Percentiles rank a stretch among this genome's conserved stretches.
phyloP scores from a whole-genome alignment of 306 rosid genomes.

The Pyrus communis region DNA sequence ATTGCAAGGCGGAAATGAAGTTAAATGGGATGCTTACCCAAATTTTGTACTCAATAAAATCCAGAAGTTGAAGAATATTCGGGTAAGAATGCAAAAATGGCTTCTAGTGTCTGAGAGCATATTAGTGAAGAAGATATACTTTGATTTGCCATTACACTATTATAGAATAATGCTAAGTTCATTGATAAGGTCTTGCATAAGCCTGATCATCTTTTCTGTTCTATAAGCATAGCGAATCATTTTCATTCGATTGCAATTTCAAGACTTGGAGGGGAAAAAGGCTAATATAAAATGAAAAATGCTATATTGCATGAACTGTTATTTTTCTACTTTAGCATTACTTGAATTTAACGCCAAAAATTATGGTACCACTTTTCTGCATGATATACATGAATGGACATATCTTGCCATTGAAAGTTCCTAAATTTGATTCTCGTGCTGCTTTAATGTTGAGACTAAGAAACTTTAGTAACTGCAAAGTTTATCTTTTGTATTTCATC shows the following conservation, averaged over 20 bases:
- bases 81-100: slow-evolving; percentile 33
- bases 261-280: too few species aligned
- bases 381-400: background rate
- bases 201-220: background rate
- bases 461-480: background rate
- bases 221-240: background rate
- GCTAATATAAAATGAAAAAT: background rate
- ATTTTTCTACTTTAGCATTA: background rate
- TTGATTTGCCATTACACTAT: background rate
- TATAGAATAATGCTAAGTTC: background rate
- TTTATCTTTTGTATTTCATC: background rate
- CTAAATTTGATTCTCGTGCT: background rate
- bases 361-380: background rate
- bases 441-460: background rate
- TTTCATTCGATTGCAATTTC: background rate
- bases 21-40: slow-evolving; percentile 42
- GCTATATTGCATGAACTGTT: background rate
- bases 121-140: background rate
- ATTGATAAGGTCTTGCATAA: background rate
- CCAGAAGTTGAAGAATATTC: slow-evolving; percentile 35
- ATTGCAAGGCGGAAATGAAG: slow-evolving; percentile 27
- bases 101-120: background rate
- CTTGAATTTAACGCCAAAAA: background rate
- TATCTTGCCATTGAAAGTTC: background rate
- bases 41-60: slow-evolving; percentile 54